Percentiles rank a stretch among this genome's conserved stretches.
These are phyloP conservation scores for Trichoderma koningii DNA, from an alignment of 2,329 filamentous ascomycete species.

Conservation along the genomic window DNA sequence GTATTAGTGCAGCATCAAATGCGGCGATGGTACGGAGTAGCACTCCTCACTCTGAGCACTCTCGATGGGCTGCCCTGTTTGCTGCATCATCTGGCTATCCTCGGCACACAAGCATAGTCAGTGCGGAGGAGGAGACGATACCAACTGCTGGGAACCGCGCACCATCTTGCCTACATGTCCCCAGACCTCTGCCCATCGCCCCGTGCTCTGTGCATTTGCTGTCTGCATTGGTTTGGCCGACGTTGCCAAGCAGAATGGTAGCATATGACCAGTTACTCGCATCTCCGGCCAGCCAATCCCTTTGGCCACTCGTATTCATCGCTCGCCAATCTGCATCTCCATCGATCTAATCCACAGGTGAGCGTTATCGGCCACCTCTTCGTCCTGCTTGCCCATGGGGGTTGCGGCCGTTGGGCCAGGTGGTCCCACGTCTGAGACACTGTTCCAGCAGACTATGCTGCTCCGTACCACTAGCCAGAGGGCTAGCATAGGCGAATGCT, in stretches of 20 bases:
- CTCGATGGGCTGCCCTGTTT: neutral
- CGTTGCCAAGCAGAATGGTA: neutral
- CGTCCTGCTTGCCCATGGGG: neutral
- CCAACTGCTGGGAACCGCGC: neutral
- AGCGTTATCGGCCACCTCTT: slow-evolving; percentile 17
- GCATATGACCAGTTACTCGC: neutral
- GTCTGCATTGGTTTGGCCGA: neutral
- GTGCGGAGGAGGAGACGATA: neutral
- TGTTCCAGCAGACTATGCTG: neutral
- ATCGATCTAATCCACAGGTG: slow-evolving; percentile 22
- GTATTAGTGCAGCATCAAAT: neutral
- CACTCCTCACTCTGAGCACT: neutral
- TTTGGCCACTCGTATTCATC: slow-evolving; percentile 10
- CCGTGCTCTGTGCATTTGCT: neutral
- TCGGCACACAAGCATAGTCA: neutral
- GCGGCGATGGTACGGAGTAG: neutral
- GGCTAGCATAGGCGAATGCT: slow-evolving; percentile 9
- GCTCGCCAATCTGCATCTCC: slow-evolving; percentile 26
- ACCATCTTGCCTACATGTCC: neutral
- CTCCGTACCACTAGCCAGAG: neutral
- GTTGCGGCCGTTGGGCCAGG: slow-evolving; percentile 1
- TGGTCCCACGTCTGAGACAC: slow-evolving; percentile 16
- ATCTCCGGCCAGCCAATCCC: neutral
- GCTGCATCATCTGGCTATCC: neutral
- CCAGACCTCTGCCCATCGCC: no score